Conservation (phyloP, 306 rosid genomes). For the Cyclanthera cordifolia region DNA sequence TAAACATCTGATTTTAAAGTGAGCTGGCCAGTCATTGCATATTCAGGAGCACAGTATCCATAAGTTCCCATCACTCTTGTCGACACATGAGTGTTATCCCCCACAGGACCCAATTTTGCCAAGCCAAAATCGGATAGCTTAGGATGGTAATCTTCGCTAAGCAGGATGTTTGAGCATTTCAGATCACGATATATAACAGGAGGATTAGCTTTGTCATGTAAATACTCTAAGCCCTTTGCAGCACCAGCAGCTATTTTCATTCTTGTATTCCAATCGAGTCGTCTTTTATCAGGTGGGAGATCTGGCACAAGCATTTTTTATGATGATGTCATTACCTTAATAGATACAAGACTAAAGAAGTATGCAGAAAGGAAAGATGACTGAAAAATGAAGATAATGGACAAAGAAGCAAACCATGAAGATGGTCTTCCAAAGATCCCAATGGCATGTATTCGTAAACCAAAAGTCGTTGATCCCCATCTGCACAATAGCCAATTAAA, state of each 20-base stretch:
- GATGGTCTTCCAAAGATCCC: constrained; percentile 47
- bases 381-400: constrained; percentile 1
- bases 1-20: constrained; percentile 46
- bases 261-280: constrained; percentile 44
- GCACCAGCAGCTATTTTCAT: constrained; percentile 51
- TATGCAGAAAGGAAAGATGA: not conserved
- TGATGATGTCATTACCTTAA: not conserved
- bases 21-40: constrained; percentile 57
- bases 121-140: constrained; percentile 51
- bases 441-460: constrained; percentile 48
- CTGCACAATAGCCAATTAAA: constrained; percentile 49
- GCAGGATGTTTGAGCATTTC: constrained; percentile 47
- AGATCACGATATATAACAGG: constrained; percentile 50
- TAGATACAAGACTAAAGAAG: not conserved
- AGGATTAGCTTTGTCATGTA: constrained; percentile 46
- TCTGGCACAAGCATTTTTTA: constrained; percentile 26
- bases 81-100: constrained; percentile 47
- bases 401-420: constrained; percentile 28
- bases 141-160: constrained; percentile 36
- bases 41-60: constrained; percentile 53
- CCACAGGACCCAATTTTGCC: constrained; percentile 54
- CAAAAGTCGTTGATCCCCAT: constrained; percentile 47
- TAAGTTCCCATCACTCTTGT: constrained; percentile 55
- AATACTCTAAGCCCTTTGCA: constrained; percentile 49
- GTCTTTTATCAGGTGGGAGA: constrained; percentile 34